phyloP scores from a whole-genome alignment of 495 filamentous ascomycete genomes.

The Penicillium lividum region DNA sequence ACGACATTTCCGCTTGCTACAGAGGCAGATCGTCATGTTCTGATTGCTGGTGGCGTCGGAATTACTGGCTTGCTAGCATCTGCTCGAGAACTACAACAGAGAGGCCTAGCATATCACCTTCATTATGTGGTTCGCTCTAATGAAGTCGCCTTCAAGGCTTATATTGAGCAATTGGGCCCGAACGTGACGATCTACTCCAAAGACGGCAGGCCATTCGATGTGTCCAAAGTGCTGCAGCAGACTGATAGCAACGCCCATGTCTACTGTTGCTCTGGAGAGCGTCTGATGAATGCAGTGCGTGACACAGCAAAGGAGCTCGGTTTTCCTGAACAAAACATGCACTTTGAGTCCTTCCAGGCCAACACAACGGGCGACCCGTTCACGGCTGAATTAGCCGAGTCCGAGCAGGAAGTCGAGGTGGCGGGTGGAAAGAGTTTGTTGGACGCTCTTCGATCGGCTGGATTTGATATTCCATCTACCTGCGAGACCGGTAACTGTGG shows the following conservation, averaged over 20 bases:
- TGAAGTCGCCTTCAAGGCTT: conserved; percentile 8
- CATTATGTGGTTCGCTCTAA: conserved; percentile 15
- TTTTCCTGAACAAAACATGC: neutral
- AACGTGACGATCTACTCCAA: conserved; percentile 15
- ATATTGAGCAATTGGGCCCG: neutral
- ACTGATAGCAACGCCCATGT: conserved; percentile 7
- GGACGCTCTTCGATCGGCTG: conserved; percentile 8
- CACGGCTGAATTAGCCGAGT: neutral
- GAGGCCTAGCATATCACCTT: conserved; percentile 5
- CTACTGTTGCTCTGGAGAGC: conserved; percentile 3
- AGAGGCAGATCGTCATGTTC: conserved; percentile 1
- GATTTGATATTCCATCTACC: conserved; percentile 14
- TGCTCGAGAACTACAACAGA: neutral
- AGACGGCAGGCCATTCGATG: neutral
- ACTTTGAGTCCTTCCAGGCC: conserved; percentile 2
- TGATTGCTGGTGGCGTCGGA: conserved; percentile 17
- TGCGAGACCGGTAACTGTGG: conserved; percentile 18
- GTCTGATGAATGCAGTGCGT: conserved; percentile 5
- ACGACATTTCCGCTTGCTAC: conserved; percentile 1
- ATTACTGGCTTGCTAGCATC: conserved; percentile 16
- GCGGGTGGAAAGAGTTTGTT: conserved; percentile 5
- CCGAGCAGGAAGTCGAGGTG: conserved; percentile 1
- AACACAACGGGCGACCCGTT: conserved; percentile 7
- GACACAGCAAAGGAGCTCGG: neutral
- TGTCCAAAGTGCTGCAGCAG: conserved; percentile 1